phyloP scores from a whole-genome alignment of 371 early-diverging fungal species.

The Haplosporangium sp. region DNA sequence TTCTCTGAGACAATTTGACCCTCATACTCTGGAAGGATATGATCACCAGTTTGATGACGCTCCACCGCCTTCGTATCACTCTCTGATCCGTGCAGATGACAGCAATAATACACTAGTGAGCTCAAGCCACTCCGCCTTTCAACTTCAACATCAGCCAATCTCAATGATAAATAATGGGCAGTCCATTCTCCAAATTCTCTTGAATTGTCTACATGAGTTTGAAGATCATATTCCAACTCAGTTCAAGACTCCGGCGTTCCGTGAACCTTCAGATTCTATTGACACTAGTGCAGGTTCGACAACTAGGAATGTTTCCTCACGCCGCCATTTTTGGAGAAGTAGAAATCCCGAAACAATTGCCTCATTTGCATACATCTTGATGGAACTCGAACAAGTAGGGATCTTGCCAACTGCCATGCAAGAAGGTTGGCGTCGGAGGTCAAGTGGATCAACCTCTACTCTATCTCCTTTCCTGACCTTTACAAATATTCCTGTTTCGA shows the following conservation, averaged over 20 bases:
- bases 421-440: constrained; percentile 6
- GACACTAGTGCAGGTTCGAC: neutral
- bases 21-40: constrained; percentile 30
- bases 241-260: constrained; percentile 21
- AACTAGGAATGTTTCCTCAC: neutral
- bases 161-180: neutral
- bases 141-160: neutral
- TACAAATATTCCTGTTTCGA: neutral
- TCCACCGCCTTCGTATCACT: constrained; percentile 47
- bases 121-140: neutral
- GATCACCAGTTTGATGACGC: constrained; percentile 33
- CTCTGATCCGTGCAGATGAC: constrained; percentile 13
- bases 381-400: constrained; percentile 41
- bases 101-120: neutral
- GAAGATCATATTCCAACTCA: constrained; percentile 22
- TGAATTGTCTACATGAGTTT: constrained; percentile 31
- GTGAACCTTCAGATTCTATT: neutral
- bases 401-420: constrained; percentile 26
- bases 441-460: neutral
- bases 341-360: constrained; percentile 31
- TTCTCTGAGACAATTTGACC: neutral
- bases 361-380: constrained; percentile 39
- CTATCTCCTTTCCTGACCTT: neutral
- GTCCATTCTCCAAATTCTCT: constrained; percentile 3
- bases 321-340: constrained; percentile 21